These are phyloP conservation scores for Cytospora piceicola DNA, from an alignment of 2,329 filamentous ascomycete species.

Conservation along the genomic window DNA sequence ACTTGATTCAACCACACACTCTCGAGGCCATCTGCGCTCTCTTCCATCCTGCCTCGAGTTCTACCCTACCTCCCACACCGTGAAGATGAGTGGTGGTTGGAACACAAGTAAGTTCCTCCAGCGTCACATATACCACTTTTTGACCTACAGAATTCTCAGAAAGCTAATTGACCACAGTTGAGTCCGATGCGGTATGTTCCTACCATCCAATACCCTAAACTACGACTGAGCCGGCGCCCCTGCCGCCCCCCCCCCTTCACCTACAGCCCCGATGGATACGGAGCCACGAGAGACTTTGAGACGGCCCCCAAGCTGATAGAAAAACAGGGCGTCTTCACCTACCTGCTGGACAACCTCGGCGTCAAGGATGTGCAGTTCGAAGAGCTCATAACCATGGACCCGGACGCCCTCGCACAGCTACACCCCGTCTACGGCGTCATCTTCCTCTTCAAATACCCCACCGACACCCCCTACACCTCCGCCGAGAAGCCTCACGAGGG, in stretches of 20 bases:
- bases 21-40: not conserved
- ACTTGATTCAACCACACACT: not conserved
- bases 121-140: too few species aligned
- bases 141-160: not conserved
- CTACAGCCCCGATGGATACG: too few species aligned
- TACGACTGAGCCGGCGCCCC: constrained; percentile 36
- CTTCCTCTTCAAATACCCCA: constrained; percentile 97
- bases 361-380: constrained; percentile 96
- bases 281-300: too few species aligned
- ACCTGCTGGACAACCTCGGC: constrained; percentile 86
- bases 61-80: not conserved
- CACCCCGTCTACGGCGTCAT: constrained; percentile 92
- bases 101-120: constrained; percentile 72
- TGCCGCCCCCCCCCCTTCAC: constrained; percentile 22
- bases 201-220: constrained; percentile 9
- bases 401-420: constrained; percentile 70
- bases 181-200: constrained; percentile 83
- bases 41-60: not conserved
- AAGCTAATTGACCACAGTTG: constrained; percentile 56
- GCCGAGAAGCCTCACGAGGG: constrained; percentile 76
- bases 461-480: constrained; percentile 64
- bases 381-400: constrained; percentile 88
- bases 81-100: constrained; percentile 79
- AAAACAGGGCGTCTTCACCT: constrained; percentile 87
- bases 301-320: constrained; percentile 29